Base-by-base conservation (phyloP, 2,329 filamentous ascomycete genomes). In the Pseudopyrenochaeta lycopersici region DNA sequence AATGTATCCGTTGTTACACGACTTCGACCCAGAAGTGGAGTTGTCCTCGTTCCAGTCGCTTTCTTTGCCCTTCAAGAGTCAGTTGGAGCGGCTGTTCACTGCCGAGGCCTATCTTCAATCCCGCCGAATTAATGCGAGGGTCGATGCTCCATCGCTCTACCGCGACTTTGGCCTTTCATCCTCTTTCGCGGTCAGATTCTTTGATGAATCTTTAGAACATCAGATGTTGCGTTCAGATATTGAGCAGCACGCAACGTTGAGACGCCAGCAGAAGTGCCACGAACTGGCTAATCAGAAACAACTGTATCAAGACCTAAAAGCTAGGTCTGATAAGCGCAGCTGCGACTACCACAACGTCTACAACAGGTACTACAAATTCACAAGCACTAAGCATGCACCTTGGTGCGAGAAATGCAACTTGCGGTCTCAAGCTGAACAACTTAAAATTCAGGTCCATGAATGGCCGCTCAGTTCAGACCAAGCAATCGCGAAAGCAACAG, bases 371-470 rank as follows among this genome's bases (percentile, higher is more conserved):
- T 27, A 63, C 4, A 32, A 43, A 4, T 11, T n/a, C n/a, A n/a
- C n/a, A n/a, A n/a, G n/a, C n/a, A n/a, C n/a, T n/a, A n/a, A n/a
- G n/a, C 15, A 51, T 64, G 21, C 32, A 44, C 9, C n/a, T 52
- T 39, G 44, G 51, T 75, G 72, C 38, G 1, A 12, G 0, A 62
- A 29, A 6, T 86, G 82, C 58, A 1, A 2, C 0, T 55, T 73
- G 0, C 38, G 58, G 2, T 3, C 5, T 0, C 1, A 67, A n/a
- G 82, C 83, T 0, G 40, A 73, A 0, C 1, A 3, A 0, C 50
- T 88, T 0, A 31, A 21, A 0, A 86, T 89, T 7, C 0, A 35
- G 0, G 63, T 84, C 7, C 76, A 85, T 56, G 85, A 88, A 62
- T 87, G 84, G 84, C 85, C 85, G 0, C 71, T 88, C 0, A 80